Evolutionary conservation across 2,329 filamentous ascomycete genomes (phyloP).

Genomic region (Fusarium sp.): DNA sequence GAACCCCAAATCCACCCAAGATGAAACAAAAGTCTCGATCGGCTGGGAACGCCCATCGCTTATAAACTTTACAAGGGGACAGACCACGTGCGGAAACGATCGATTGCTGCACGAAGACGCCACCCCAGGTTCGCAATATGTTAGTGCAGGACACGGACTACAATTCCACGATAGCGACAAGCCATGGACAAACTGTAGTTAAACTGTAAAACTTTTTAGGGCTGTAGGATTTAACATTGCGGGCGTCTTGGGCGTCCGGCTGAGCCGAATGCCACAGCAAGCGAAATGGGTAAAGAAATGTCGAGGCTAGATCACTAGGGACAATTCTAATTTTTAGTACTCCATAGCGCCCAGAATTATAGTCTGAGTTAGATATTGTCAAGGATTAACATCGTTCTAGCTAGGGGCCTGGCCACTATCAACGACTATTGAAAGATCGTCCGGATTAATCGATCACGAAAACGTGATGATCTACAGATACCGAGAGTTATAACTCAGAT

Average conservation of each 20-base stretch:
- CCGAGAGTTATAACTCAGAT: background rate
- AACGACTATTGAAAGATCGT: background rate
- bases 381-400: background rate
- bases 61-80: constrained; percentile 28
- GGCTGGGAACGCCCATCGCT: constrained; percentile 21
- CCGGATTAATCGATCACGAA: background rate
- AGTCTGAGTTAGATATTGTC: background rate
- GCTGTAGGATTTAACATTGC: background rate
- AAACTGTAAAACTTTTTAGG: background rate
- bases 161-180: constrained; percentile 6
- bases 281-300: background rate
- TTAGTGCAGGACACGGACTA: background rate
- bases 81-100: constrained; percentile 25
- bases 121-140: constrained; percentile 9
- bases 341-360: background rate
- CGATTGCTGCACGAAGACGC: constrained; percentile 11
- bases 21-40: constrained; percentile 27
- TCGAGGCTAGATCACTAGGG: background rate
- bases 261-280: background rate
- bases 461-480: background rate
- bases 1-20: background rate
- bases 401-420: no score
- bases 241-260: no score
- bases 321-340: background rate
- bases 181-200: background rate